Percentiles rank a stretch among this genome's conserved stretches.
Evolutionary conservation across 108 stramenopile genomes (phyloP).

Genomic region (Nitzschia inconspicua): DNA sequence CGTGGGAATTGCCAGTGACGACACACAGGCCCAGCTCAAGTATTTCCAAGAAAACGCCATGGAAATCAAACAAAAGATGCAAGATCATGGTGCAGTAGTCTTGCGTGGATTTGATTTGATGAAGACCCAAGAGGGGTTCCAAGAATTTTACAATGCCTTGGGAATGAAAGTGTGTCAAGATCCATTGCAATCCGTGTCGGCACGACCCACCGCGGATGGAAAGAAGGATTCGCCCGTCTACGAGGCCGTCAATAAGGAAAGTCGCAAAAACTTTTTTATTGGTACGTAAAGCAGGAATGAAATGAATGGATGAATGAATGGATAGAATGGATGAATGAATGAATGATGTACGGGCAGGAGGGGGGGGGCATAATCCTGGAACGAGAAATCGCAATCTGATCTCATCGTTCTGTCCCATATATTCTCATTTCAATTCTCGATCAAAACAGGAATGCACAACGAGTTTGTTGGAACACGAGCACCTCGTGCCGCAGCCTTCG

Average conservation of each 20-base stretch:
- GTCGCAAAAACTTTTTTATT: conserved; percentile 89
- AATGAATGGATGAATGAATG: neutral
- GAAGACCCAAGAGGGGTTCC: conserved; percentile 82
- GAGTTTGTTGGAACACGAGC: conserved; percentile 90
- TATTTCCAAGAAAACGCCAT: conserved; percentile 65
- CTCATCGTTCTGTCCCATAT: neutral
- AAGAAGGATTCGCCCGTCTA: conserved; percentile 77
- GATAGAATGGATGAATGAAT: neutral
- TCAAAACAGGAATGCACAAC: conserved; percentile 81
- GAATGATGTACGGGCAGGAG: neutral
- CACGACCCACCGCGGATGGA: conserved; percentile 85
- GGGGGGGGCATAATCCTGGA: neutral
- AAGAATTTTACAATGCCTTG: conserved; percentile 67
- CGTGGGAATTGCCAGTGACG: conserved; percentile 45
- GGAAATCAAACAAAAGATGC: conserved; percentile 71
- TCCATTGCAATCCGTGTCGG: conserved; percentile 81
- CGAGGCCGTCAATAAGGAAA: conserved; percentile 91
- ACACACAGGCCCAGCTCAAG: conserved; percentile 51
- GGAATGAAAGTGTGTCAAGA: conserved; percentile 86
- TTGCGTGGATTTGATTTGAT: conserved; percentile 83
- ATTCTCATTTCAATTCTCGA: neutral
- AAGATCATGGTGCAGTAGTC: conserved; percentile 69
- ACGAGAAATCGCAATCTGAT: neutral
- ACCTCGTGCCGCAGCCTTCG: conserved; percentile 86
- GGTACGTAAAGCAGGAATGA: conserved; percentile 38